Base-by-base conservation (phyloP, 495 filamentous ascomycete species). In the Rusavskia elegans region DNA sequence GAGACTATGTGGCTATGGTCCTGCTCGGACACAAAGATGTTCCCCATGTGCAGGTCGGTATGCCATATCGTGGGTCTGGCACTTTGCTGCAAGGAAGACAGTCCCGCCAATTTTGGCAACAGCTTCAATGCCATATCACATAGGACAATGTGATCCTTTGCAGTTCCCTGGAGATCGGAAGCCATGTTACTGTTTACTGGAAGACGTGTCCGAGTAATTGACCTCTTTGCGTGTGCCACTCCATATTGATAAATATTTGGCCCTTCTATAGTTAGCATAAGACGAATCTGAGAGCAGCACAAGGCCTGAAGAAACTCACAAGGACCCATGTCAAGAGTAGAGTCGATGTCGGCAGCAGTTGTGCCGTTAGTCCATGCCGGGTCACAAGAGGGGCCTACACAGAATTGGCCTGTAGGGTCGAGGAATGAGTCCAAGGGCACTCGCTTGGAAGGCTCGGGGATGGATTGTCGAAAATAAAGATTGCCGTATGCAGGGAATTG, bases 1-100 rank as follows among this genome's bases (percentile, higher is more conserved):
- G 59, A 60, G 39, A 58, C 50, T 49, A 68, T 67, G 48, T 42
- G 57, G 30, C 56, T 59, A 19, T 37, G 45, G 9, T 66, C 57
- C 17, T 61, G 46, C 2, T 59, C 51, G 10, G 51, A 46, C 35
- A 66, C 62, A 50, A 56, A 67, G 17, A 69, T 67, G 45, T 69
- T 69, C 40, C 63, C 66, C 61, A 64, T 64, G 32, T 67, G 57
- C 36, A 67, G 60, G 56, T 69, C 66, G n/a, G 63, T 64, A 45
- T 69, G 61, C 61, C 63, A 68, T 36, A 69, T 48, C n/a, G 59
- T 66, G 38, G 62, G 61, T 49, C 63, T 54, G 40, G 52, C 30
- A 32, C 46, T 45, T 45, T 57, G 32, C 20, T 23, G 30, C 13
- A 66, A 51, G 38, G 39, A 19, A 44, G 56, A 29, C 41, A 59